Base-by-base conservation (phyloP, 495 filamentous ascomycete genomes). In the Mytilinidion resinicola region DNA sequence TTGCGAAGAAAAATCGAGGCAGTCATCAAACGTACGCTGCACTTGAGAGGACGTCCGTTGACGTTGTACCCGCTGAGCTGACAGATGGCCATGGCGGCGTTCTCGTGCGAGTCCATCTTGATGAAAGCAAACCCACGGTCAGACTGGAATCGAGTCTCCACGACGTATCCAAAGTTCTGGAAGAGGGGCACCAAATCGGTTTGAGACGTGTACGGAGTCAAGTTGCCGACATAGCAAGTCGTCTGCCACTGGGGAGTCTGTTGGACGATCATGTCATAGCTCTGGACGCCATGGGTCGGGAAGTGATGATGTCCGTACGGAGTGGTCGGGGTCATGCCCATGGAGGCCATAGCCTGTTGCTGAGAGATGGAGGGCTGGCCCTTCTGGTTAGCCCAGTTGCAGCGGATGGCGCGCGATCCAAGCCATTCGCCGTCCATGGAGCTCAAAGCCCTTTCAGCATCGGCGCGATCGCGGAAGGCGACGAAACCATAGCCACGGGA, bases 341-440 rank as follows among this genome's bases (percentile, higher is more conserved):
- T 96, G 42, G 90, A 87, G 52, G 88, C 87, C 89, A 99, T 92
- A 33, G 91, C 89, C 71, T 93, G 88, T 73, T 97, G 93, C 76
- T 99, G 93, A 44, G 91, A 89, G 67, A 96, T 95, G 1, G 95
- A 97, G 46, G 93, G 93, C 68, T 99, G 93, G 38, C 93, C 93
- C 80, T 99, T 99, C 72, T 99, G 93, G 75, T 99, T 99, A 52
- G 93, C 93, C 93, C 93, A 99, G 78, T 99, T 99, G 82, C 92
- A 96, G 59, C 93, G 90, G 70, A 99, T 99, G 4, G 95, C 93
- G 52, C 93, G 90, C 60, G 95, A 97, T 49, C 93, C 93, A 51
- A 99, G 86, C 93, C 93, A 99, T 80, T 99, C 95, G 53, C 95
- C 92, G 70, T 99, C 93, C 93, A 97, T 99, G 50, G 91, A 89